Percentiles rank a stretch among this genome's conserved stretches.
Evolutionary conservation across 2,329 filamentous ascomycete genomes (phyloP).

Genomic region (Penicillium rolfsii): DNA sequence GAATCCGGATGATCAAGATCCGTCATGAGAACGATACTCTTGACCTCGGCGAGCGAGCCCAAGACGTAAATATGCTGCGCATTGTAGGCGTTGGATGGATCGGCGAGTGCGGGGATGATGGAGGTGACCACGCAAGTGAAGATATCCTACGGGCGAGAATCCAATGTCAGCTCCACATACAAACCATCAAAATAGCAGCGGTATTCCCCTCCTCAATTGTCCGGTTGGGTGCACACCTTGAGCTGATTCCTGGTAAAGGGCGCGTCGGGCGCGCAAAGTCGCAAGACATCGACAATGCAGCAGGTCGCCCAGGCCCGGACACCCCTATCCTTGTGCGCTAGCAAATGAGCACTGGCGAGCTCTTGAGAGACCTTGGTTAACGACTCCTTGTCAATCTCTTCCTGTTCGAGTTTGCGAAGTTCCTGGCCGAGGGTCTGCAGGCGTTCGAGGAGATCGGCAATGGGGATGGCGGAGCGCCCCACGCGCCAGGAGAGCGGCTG

Average conservation of each 20-base stretch:
- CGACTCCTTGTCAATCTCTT: constrained; percentile 80
- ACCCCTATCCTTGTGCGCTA: constrained; percentile 90
- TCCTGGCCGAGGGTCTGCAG: constrained; percentile 81
- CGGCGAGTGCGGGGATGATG: constrained; percentile 80
- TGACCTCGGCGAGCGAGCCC: constrained; percentile 84
- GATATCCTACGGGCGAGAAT: constrained; percentile 67
- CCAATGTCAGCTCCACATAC: constrained; percentile 6
- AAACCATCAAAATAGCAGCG: not conserved
- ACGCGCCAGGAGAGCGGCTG: constrained; percentile 88
- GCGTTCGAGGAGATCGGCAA: constrained; percentile 77
- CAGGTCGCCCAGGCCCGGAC: constrained; percentile 87
- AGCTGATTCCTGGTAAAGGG: constrained; percentile 89
- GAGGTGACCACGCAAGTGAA: constrained; percentile 85
- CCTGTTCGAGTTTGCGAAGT: constrained; percentile 83
- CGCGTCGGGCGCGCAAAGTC: constrained; percentile 90
- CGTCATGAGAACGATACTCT: constrained; percentile 88
- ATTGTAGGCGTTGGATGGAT: constrained; percentile 88
- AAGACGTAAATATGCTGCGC: constrained; percentile 91
- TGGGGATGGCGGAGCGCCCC: constrained; percentile 78
- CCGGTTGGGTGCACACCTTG: constrained; percentile 65
- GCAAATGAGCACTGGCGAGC: constrained; percentile 76
- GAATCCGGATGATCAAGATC: constrained; percentile 82
- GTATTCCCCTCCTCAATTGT: not conserved
- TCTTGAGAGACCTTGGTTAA: constrained; percentile 82
- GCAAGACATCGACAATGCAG: constrained; percentile 90